These are phyloP conservation scores for Calamus simplicifolius DNA, from an alignment of 176 grass and related monocot genomes.

Conservation along the genomic window DNA sequence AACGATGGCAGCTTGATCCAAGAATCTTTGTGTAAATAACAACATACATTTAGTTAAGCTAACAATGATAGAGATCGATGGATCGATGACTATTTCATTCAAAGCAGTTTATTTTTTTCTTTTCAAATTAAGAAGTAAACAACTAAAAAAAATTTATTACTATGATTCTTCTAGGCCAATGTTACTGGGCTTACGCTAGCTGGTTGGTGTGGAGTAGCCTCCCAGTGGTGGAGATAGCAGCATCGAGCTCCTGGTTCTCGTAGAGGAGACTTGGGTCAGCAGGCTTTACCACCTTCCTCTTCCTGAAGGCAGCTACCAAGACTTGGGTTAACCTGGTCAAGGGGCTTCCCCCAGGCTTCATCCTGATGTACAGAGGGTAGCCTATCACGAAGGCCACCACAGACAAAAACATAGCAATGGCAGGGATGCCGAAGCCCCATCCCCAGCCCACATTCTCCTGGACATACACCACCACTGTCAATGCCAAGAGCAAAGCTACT, in stretches of 20 bases:
- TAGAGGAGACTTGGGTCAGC: not conserved
- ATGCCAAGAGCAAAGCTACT: not conserved
- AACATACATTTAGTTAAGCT: too few species aligned
- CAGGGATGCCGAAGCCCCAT: conserved; percentile 16
- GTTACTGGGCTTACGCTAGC: not conserved
- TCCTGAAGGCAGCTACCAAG: conserved; percentile 1
- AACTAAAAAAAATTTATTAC: not conserved
- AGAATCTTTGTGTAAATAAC: not conserved
- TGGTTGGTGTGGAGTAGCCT: conserved; percentile 15
- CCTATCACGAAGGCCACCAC: conserved; percentile 14
- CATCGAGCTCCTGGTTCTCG: conserved; percentile 8
- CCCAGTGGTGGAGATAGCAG: not conserved
- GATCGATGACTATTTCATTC: too few species aligned
- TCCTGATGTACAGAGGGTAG: conserved; percentile 9
- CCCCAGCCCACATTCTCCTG: conserved; percentile 21
- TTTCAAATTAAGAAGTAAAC: too few species aligned
- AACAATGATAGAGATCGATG: too few species aligned
- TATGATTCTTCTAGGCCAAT: not conserved
- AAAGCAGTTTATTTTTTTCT: too few species aligned
- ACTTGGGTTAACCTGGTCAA: conserved; percentile 14
- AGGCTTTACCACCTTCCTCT: conserved; percentile 3
- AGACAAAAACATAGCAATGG: conserved; percentile 7
- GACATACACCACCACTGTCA: conserved; percentile 20
- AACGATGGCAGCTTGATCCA: conserved; percentile 13
- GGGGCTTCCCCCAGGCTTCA: conserved; percentile 15